Percentiles rank a stretch among this genome's conserved stretches.
phyloP scores from a whole-genome alignment of 345 rosid genomes.

The Eucalyptus fibrosa region DNA sequence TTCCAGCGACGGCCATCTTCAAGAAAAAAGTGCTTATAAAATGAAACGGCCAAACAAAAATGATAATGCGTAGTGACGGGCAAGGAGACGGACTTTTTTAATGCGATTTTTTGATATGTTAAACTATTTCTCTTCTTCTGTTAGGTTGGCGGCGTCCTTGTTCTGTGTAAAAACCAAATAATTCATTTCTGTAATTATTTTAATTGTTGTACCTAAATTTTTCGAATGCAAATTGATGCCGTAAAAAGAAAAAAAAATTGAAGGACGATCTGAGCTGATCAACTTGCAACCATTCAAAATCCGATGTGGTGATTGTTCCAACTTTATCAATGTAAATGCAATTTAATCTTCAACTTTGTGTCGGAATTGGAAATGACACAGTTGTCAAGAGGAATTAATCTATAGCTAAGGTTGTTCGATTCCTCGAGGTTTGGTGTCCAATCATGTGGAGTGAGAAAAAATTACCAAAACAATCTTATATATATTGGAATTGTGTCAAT shows the following conservation, averaged over 20 bases:
- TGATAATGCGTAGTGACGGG: background rate
- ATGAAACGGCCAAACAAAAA: background rate
- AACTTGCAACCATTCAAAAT: background rate
- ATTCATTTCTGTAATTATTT: too few relatives aligned
- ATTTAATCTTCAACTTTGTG: background rate
- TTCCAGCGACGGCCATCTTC: background rate
- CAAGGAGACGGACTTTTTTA: background rate
- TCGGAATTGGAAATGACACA: background rate
- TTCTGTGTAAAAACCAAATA: background rate
- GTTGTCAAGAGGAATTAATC: background rate
- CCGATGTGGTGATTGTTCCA: background rate
- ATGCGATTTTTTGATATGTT: background rate
- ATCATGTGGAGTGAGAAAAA: background rate
- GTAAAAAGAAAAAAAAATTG: too few relatives aligned
- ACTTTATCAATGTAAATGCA: background rate
- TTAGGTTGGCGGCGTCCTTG: background rate
- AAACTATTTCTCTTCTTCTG: background rate
- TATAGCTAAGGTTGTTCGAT: background rate
- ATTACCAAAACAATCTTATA: accelerated
- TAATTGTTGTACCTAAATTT: background rate
- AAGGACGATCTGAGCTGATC: background rate
- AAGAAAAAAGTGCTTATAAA: background rate
- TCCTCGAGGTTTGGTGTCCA: background rate
- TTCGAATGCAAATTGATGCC: too few relatives aligned
- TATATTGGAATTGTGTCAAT: accelerated